Evolutionary conservation across 2,329 filamentous ascomycete species (phyloP), one percentile per base, ranked within the genome.

Genomic region (Beauveria bassiana): DNA sequence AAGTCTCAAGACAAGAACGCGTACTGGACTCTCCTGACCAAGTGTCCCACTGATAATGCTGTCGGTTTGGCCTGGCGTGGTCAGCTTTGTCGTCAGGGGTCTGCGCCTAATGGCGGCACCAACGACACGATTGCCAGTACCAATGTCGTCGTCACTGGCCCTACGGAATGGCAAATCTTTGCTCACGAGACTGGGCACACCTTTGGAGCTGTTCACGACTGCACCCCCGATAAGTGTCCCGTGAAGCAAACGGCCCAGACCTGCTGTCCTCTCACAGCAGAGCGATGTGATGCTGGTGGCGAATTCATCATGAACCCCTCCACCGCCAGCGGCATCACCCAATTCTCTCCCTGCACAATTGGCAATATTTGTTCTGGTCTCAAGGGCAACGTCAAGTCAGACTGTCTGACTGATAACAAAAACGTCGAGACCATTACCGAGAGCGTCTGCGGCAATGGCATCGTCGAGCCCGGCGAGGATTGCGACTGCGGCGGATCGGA

Each of bases 291-390:
- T 73, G 95, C 95, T 24, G 78, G 81, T 47, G 87, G 84, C n/a
- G 75, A 81, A 63, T 99, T 86, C 75, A 92, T 99, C 74, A 99
- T 99, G 95, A 98, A 98, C 72, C 95, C 95, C 0, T 95, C 90
- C 12, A 95, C 93, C 1, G 83, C 82, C 14, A 72, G 79, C 9
- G 83, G 85, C 61, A 91, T 97, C 71, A 88, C 82, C 1, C 77
- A 82, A 47, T 99, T 99, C 76, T 97, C 92, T 1, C 83, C 88
- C 2, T 99, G 95, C 77, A 89, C 87, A 26, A 83, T 99, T 66
- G 95, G 95, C 65, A 98, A 98, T 70, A 91, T 99, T 64, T 99
- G 95, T 77, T 90, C 89, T 6, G 92, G 91, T 34, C 81, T 99
- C 65, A 86, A 84, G 58, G 88, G 89, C 69, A 89, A 86, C 64